Base-by-base conservation (phyloP, 257 asterid genomes). In the Marsdenia floribunda region DNA sequence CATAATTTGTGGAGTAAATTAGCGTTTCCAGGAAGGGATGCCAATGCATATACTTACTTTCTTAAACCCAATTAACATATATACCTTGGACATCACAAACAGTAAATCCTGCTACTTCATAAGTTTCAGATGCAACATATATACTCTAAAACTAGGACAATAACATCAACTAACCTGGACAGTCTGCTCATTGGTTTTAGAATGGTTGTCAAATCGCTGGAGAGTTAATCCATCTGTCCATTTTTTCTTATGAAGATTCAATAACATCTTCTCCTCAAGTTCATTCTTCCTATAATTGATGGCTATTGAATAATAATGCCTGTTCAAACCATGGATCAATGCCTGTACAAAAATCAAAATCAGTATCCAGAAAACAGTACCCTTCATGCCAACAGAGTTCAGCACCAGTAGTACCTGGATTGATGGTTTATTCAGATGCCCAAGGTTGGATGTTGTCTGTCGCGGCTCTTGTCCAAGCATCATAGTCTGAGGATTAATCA, bases 391-490 rank as follows among this genome's bases (percentile, higher is more conserved):
- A 37, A 33, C 18, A 52, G 11, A 8, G 40, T 40, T 61, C 59
- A 21, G 35, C 22, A 40, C 5, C 3, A 52, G 38, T 72, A 47
- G 58, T 82, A 90, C 97, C 81, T 95, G 99, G 79, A 95, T 93
- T 40, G 99, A 95, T 19, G 99, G 98, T 79, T 93, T 95, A 69
- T 92, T 95, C 29, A 95, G 94, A 84, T 95, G 97, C 12, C 99
- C 99, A 22, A 95, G 90, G 76, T 95, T 95, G 80, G 99, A 95
- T 68, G 98, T 95, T 58, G 99, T 93, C 72, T 95, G 99, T 2
- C 99, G 89, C 50, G 99, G 99, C 86, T 95, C 99, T 82, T 95
- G 99, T 68, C 99, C 98, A 68, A 95, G 97, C 98, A 95, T 95
- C 99, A 95, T 95, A 58, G 98, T 92, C 74, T 95, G 99, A 71